Evolutionary conservation across 2,329 filamentous ascomycete species (phyloP).

Genomic region (Diaporthe destruens): DNA sequence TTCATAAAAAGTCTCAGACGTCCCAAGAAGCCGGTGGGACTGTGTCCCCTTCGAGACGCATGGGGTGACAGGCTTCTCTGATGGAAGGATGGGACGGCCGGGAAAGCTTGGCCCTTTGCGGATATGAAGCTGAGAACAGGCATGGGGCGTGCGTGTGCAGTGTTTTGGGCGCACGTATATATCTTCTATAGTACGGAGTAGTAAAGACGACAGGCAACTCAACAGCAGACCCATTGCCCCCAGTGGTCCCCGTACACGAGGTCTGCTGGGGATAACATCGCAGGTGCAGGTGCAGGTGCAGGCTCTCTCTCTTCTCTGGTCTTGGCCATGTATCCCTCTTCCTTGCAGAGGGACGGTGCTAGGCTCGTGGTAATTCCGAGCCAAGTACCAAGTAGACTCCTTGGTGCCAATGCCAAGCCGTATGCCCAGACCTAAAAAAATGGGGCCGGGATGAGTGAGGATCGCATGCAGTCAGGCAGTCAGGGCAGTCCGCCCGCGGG

Average conservation of each 20-base stretch:
- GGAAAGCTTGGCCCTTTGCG: slow-evolving; percentile 33
- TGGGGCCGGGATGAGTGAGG: slow-evolving; percentile 30
- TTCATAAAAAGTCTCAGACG: slow-evolving; percentile 31
- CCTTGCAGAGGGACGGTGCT: slow-evolving; percentile 24
- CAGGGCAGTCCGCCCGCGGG: neutral
- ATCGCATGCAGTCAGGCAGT: slow-evolving; percentile 26
- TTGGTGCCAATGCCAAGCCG: slow-evolving; percentile 33
- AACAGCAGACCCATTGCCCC: slow-evolving; percentile 1
- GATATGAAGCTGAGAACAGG: slow-evolving; percentile 36
- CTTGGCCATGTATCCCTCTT: slow-evolving; percentile 32
- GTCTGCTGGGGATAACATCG: slow-evolving; percentile 11
- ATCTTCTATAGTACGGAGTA: slow-evolving; percentile 11
- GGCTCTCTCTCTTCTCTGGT: slow-evolving; percentile 22
- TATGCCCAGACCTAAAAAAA: slow-evolving; percentile 31
- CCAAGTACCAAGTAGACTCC: slow-evolving; percentile 37
- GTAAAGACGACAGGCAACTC: slow-evolving; percentile 34
- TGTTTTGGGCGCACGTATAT: slow-evolving; percentile 21
- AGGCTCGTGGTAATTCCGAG: slow-evolving; percentile 30
- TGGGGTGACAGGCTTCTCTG: slow-evolving; percentile 35
- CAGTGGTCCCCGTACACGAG: slow-evolving; percentile 12
- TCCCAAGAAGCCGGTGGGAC: slow-evolving; percentile 27
- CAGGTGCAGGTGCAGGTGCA: neutral
- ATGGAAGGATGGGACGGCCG: slow-evolving; percentile 13
- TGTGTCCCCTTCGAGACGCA: slow-evolving; percentile 29
- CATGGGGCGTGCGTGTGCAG: slow-evolving; percentile 38